Conservation (phyloP, 2,329 filamentous ascomycete species). For the Helotiales sp. region DNA sequence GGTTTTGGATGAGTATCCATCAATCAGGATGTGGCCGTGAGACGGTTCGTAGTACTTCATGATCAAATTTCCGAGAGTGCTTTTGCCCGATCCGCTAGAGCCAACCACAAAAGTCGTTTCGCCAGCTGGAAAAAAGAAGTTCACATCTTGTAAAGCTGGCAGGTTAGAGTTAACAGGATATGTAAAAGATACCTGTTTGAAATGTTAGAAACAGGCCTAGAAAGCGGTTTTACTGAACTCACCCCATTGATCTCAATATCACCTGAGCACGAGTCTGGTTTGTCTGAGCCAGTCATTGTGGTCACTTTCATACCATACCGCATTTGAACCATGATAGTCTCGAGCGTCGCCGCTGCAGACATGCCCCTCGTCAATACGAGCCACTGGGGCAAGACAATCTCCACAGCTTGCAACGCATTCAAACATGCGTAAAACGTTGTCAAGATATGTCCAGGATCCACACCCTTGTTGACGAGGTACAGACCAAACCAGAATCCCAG, state of each 20-base stretch:
- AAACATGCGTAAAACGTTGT: slow-evolving; percentile 86
- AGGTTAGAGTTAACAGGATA: slow-evolving; percentile 71
- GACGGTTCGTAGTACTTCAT: slow-evolving; percentile 72
- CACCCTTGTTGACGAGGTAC: slow-evolving; percentile 59
- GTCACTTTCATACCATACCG: slow-evolving; percentile 28
- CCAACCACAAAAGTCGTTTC: slow-evolving; percentile 81
- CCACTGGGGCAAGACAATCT: slow-evolving; percentile 74
- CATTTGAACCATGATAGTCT: slow-evolving; percentile 42
- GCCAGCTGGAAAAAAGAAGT: slow-evolving; percentile 70
- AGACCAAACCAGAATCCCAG: slow-evolving; percentile 89
- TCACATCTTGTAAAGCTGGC: slow-evolving; percentile 59
- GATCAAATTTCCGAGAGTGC: slow-evolving; percentile 79
- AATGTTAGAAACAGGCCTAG: slow-evolving; percentile 4
- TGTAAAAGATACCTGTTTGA: slow-evolving; percentile 71
- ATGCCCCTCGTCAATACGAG: slow-evolving; percentile 78
- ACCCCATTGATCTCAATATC: slow-evolving; percentile 71
- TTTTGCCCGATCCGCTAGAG: slow-evolving; percentile 88
- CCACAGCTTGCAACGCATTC: slow-evolving; percentile 72
- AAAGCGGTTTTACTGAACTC: slow-evolving; percentile 31
- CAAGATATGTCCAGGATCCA: slow-evolving; percentile 66
- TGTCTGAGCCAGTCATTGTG: slow-evolving; percentile 34
- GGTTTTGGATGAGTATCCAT: slow-evolving; percentile 59
- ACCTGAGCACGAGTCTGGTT: slow-evolving; percentile 54
- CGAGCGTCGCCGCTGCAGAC: slow-evolving; percentile 66
- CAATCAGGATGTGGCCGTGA: slow-evolving; percentile 67